phyloP scores from a whole-genome alignment of 208 protist genomes.

The Borovskyia barvae region DNA sequence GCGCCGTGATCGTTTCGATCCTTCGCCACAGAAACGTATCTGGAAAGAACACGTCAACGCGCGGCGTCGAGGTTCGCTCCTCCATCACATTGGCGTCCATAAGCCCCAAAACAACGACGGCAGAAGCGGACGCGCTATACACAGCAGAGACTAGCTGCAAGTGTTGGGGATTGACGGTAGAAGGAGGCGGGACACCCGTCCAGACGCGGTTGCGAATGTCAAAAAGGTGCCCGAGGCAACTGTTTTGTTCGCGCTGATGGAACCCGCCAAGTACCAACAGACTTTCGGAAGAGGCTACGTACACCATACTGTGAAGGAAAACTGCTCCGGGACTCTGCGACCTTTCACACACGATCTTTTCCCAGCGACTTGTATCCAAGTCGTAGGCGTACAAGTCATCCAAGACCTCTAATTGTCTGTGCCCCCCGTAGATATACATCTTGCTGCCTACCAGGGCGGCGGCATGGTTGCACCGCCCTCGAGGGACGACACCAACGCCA shows the following conservation, averaged over 20 bases:
- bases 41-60: conserved; percentile 74
- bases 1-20: conserved; percentile 52
- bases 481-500: conserved; percentile 66
- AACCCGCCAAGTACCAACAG: conserved; percentile 86
- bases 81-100: conserved; percentile 18
- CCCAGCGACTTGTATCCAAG: conserved; percentile 62
- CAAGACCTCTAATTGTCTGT: conserved; percentile 73
- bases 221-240: conserved; percentile 76
- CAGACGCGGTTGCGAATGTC: conserved; percentile 80
- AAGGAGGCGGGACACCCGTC: conserved; percentile 73
- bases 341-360: conserved; percentile 68
- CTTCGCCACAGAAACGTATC: conserved; percentile 66
- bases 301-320: conserved; percentile 78
- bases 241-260: conserved; percentile 83
- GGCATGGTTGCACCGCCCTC: conserved; percentile 76
- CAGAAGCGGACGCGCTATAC: conserved; percentile 35
- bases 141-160: conserved; percentile 64
- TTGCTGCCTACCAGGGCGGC: conserved; percentile 60
- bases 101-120: conserved; percentile 71
- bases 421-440: conserved; percentile 82
- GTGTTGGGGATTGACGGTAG: conserved; percentile 62
- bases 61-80: conserved; percentile 20
- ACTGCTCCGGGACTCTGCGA: conserved; percentile 68
- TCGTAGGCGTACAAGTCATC: conserved; percentile 79
- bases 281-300: conserved; percentile 49